Base-by-base conservation (phyloP, 2,329 filamentous ascomycete species). In the Ophiostoma sp. region DNA sequence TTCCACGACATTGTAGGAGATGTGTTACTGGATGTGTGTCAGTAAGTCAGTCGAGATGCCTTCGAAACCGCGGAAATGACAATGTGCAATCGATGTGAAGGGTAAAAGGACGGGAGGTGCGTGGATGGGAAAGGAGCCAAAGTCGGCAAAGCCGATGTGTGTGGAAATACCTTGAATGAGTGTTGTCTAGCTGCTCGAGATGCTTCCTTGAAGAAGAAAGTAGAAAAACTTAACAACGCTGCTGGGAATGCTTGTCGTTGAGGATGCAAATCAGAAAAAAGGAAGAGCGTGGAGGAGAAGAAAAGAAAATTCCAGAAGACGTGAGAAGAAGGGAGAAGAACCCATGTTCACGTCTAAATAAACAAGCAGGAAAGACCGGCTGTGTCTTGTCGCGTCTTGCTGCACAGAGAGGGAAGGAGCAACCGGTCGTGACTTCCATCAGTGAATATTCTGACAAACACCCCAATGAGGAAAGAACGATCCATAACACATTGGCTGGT, bases 321-420 rank as follows among this genome's bases (percentile, higher is more conserved):
- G 68, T 33, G 52, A 69, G 45, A 31, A 52, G 28, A 69, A 25
- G 19, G n/a, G 33, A 9, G 17, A n/a, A 25, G 59, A 48, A 33
- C 7, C 1, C 45, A 52, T 69, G 52, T 69, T 52, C 39, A 50
- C 42, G 22, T 6, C 15, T 1, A 55, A 42, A 4, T n/a, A 59
- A 59, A 42, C 33, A 70, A 70, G 59, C 2, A 2, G 68, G 31
- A 57, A 69, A 25, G 64, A 19, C 19, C 66, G 19, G 55, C 45
- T 31, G 45, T 25, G 28, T 33, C 17, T 68, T 68, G 48, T 50
- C 25, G 61, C 28, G 64, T 50, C 8, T 45, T 45, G 22, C 22
- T 66, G 61, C 11, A 28, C 36, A 11, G 42, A 31, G 25, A 55
- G 66, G 66, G 66, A 69, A 69, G 66, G 66, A 69, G 28, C 66